Evolutionary conservation across 129 eudicot genomes (phyloP).

Genomic region (Kitagawia praeruptora): DNA sequence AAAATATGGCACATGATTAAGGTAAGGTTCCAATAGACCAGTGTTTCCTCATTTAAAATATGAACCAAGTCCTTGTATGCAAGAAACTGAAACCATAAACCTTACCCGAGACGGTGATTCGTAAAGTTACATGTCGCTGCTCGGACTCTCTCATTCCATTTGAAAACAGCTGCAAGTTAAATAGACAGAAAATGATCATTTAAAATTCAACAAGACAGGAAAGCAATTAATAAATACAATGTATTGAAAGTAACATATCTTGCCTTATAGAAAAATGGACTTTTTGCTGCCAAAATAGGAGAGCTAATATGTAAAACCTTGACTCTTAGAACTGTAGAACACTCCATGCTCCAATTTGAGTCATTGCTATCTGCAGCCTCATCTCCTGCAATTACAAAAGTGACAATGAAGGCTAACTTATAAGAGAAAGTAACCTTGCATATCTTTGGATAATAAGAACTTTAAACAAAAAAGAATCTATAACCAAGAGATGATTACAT

Average conservation of each 20-base stretch:
- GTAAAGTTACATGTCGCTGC: constrained; percentile 71
- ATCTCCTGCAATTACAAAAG: constrained; percentile 51
- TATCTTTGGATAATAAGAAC: neutral
- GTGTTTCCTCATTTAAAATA: neutral
- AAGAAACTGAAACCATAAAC: neutral
- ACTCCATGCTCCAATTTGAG: constrained; percentile 69
- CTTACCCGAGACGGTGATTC: constrained; percentile 69
- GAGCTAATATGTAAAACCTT: constrained; percentile 78
- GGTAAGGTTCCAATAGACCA: neutral
- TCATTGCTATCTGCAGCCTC: constrained; percentile 66
- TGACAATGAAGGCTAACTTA: neutral
- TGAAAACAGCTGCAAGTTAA: constrained; percentile 57
- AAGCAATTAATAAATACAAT: neutral
- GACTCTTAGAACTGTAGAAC: constrained; percentile 54
- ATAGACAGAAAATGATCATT: constrained; percentile 1
- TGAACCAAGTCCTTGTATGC: neutral
- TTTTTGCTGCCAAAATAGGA: constrained; percentile 88
- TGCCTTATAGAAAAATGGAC: constrained; percentile 90
- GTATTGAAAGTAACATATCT: neutral
- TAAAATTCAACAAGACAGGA: constrained; percentile 1
- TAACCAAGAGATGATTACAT: neutral
- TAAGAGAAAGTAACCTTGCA: neutral
- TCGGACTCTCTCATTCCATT: constrained; percentile 90
- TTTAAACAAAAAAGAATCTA: neutral
- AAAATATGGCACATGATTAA: neutral